Evolutionary conservation across 2,329 filamentous ascomycete genomes (phyloP).

Genomic region (Phialemoniopsis sp.): DNA sequence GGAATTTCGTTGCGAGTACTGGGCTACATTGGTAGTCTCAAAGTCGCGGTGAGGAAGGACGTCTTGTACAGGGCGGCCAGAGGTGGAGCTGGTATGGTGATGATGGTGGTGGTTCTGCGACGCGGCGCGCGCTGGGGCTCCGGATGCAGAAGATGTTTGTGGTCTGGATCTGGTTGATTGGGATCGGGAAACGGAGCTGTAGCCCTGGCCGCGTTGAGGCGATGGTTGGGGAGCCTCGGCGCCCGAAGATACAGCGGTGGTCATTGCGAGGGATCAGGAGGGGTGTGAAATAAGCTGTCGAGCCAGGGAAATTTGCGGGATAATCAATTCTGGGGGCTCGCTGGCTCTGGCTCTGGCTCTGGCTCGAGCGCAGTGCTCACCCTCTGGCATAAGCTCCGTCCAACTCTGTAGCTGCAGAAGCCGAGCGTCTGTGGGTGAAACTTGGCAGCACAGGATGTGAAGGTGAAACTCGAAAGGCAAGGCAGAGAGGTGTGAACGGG

Average conservation of each 20-base stretch:
- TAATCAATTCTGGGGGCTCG: too few species aligned
- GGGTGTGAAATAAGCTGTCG: too few species aligned
- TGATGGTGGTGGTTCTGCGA: constrained; percentile 13
- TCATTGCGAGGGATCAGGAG: constrained; percentile 20
- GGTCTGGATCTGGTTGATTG: constrained; percentile 31
- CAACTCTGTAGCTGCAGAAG: too few species aligned
- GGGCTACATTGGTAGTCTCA: constrained; percentile 65
- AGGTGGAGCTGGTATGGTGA: constrained; percentile 24
- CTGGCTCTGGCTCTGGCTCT: too few species aligned
- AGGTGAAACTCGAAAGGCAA: too few species aligned
- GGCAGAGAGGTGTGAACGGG: too few species aligned
- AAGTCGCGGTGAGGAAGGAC: constrained; percentile 60
- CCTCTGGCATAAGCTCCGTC: too few species aligned
- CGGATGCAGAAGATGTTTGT: constrained; percentile 19
- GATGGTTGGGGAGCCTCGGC: constrained; percentile 22
- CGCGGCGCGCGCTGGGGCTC: constrained; percentile 14
- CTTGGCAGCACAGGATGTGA: too few species aligned
- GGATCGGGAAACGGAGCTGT: constrained; percentile 21
- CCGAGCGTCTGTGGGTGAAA: too few species aligned
- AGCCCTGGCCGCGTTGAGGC: constrained; percentile 19
- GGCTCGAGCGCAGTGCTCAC: too few species aligned
- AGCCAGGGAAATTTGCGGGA: too few species aligned
- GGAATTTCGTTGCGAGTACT: constrained; percentile 58
- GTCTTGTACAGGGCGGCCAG: constrained; percentile 37
- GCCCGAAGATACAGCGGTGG: constrained; percentile 23